phyloP scores from a whole-genome alignment of 441 rosid genomes.

The Euphorbia schlechtendalii region DNA sequence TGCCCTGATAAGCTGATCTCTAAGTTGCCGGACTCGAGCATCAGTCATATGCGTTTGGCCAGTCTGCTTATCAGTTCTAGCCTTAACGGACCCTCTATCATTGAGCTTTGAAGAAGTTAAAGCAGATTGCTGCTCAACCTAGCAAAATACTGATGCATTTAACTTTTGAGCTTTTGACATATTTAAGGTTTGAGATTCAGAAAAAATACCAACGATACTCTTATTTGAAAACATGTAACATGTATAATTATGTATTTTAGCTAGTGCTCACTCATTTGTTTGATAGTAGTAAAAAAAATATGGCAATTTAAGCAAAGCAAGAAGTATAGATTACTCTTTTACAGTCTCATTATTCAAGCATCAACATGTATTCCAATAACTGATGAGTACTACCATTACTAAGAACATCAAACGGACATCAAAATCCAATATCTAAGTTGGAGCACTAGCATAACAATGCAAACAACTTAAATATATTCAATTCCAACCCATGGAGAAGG shows the following conservation, averaged over 20 bases:
- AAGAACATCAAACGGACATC: slow-evolving; percentile 8
- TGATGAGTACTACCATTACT: too few species aligned
- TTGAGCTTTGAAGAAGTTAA: slow-evolving; percentile 21
- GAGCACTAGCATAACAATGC: neutral
- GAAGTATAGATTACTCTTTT: neutral
- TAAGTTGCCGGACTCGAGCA: slow-evolving; percentile 59
- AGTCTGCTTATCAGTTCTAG: slow-evolving; percentile 28
- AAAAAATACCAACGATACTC: neutral
- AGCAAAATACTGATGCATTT: slow-evolving; percentile 3
- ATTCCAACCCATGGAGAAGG: slow-evolving; percentile 6
- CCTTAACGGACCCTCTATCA: slow-evolving; percentile 23
- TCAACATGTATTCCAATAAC: neutral
- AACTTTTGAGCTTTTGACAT: slow-evolving; percentile 1
- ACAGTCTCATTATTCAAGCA: neutral
- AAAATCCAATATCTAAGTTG: neutral
- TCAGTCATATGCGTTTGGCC: slow-evolving; percentile 34
- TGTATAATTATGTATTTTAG: neutral
- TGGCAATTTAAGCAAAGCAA: neutral
- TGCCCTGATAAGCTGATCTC: slow-evolving; percentile 80
- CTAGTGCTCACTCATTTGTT: neutral
- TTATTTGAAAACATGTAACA: neutral
- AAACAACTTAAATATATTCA: neutral
- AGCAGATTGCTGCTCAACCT: slow-evolving; percentile 11
- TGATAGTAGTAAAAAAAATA: neutral
- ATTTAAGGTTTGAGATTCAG: neutral